Conservation (phyloP, 192 early-diverging fungal species). For the Coemansia biformis region DNA sequence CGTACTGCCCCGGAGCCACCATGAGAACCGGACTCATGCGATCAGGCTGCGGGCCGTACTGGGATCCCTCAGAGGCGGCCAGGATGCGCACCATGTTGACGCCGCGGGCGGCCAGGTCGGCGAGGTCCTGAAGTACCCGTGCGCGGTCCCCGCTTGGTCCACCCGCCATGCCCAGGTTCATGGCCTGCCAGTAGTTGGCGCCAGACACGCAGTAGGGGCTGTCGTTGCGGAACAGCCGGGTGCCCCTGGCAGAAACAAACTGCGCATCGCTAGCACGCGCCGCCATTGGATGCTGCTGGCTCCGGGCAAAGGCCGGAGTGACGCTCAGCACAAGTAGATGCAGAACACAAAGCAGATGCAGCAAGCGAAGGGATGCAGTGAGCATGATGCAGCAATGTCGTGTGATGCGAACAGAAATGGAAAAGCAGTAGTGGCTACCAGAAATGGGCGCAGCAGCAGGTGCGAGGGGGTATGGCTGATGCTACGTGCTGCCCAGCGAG, state of each 20-base stretch:
- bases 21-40: slow-evolving; percentile 59
- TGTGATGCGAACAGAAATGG: no score
- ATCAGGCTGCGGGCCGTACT: slow-evolving; percentile 51
- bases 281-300: not conserved
- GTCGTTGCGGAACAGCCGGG: slow-evolving; percentile 29
- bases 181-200: slow-evolving; percentile 73
- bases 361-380: no score
- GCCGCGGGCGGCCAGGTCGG: slow-evolving; percentile 35
- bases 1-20: slow-evolving; percentile 51
- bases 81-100: slow-evolving; percentile 63
- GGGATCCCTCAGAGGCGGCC: slow-evolving; percentile 56
- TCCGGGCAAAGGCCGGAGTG: not conserved
- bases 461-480: no score
- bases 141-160: slow-evolving; percentile 49
- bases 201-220: slow-evolving; percentile 41
- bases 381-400: no score
- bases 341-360: no score
- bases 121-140: slow-evolving; percentile 54
- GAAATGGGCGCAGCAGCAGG: no score
- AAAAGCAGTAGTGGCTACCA: no score
- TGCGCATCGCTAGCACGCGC: not conserved
- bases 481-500: not conserved
- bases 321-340: no score
- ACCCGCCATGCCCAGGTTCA: slow-evolving; percentile 57
- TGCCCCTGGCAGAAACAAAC: slow-evolving; percentile 48